Percentiles rank a stretch among this genome's conserved stretches.
Evolutionary conservation across 345 rosid species (phyloP).

Genomic region (Psidium guajava): DNA sequence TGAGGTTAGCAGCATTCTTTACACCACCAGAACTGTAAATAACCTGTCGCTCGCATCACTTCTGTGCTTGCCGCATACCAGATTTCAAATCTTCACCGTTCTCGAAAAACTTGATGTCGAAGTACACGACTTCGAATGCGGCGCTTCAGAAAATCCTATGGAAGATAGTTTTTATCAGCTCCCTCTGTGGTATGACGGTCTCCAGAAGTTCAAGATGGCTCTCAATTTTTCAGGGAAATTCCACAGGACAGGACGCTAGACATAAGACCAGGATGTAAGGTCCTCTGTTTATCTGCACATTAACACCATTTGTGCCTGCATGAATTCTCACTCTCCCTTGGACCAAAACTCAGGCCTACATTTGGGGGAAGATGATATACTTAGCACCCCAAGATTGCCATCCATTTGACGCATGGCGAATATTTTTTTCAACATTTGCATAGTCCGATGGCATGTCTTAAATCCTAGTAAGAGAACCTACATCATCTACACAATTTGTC

Average conservation of each 20-base stretch:
- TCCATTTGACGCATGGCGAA: too few relatives aligned
- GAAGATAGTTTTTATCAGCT: neutral
- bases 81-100: neutral
- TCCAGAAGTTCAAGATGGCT: neutral
- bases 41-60: neutral
- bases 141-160: neutral
- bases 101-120: neutral
- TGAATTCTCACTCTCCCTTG: too few relatives aligned
- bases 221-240: neutral
- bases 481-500: neutral
- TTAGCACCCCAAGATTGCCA: too few relatives aligned
- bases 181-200: neutral
- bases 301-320: too few relatives aligned
- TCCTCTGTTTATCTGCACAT: too few relatives aligned
- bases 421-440: neutral
- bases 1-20: rapidly evolving
- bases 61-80: neutral
- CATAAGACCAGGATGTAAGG: too few relatives aligned
- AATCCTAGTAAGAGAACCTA: neutral
- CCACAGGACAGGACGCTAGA: neutral
- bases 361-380: too few relatives aligned
- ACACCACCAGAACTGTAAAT: neutral
- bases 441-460: too few relatives aligned
- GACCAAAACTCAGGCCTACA: too few relatives aligned
- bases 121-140: neutral